phyloP scores from a whole-genome alignment of 164 flowering plant genomes.

The Cinnamomum chago region DNA sequence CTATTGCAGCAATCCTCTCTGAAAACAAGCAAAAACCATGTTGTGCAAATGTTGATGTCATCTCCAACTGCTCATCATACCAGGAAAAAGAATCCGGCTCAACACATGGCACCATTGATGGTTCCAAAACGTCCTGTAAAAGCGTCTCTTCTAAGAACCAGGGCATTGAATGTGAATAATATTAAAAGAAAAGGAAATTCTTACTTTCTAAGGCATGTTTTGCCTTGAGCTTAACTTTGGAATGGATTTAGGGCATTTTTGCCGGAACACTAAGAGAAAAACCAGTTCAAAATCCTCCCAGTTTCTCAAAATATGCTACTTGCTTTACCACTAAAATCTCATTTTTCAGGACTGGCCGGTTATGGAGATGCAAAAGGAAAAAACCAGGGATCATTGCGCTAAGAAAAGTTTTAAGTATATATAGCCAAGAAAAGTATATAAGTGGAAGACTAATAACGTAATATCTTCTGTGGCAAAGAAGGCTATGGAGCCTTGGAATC shows the following conservation, averaged over 20 bases:
- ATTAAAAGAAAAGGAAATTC: background rate
- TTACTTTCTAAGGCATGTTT: background rate
- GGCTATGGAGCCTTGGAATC: background rate
- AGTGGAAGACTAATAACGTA: background rate
- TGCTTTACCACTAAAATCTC: background rate
- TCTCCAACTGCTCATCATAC: conserved; percentile 48
- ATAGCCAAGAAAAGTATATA: background rate
- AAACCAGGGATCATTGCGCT: background rate
- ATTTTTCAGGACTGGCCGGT: background rate
- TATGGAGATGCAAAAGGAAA: background rate
- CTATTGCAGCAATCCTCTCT: conserved; percentile 38
- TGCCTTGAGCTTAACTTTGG: background rate
- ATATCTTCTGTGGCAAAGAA: background rate
- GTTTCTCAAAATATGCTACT: too few relatives aligned
- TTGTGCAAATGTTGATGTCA: conserved; percentile 57
- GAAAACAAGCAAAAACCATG: conserved; percentile 73
- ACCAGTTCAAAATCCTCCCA: too few relatives aligned
- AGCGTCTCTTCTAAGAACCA: conserved; percentile 5
- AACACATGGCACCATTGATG: conserved; percentile 28
- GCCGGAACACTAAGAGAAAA: too few relatives aligned
- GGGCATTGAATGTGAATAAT: background rate
- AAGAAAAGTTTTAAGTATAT: too few relatives aligned
- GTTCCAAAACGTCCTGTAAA: conserved; percentile 47
- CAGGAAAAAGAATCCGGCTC: conserved; percentile 36
- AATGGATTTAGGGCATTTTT: background rate